Evolutionary conservation across 441 rosid genomes (phyloP), one percentile per base, ranked within the genome.

Genomic region (Arabidopsis hybrid): DNA sequence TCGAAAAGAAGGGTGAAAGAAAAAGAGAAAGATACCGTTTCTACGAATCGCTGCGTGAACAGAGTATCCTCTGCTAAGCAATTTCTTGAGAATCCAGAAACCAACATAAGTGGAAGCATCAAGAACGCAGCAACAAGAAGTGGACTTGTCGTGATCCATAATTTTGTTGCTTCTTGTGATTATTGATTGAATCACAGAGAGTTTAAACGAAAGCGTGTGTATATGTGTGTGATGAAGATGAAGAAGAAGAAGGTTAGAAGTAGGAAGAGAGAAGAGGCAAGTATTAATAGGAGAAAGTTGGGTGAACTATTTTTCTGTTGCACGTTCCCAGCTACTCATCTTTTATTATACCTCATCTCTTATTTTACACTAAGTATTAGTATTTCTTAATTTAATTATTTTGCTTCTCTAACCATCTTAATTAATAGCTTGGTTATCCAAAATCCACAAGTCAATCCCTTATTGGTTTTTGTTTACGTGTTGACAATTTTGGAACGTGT

Each of bases 71-170:
- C 69, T 85, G 43, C 73, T 71, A 59, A 92, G 77, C 29, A 90
- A 63, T 26, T 90, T 85, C 74, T 90, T 88, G 78, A 90, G 86
- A 81, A 92, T 82, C 93, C 93, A 89, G 74, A 83, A 92, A 58
- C 97, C 96, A 47, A 89, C 88, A 68, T 88, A 90, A 60, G 88
- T 86, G n/a, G 97, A 90, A 9, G 97, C 96, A 79, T 90, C 97
- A 39, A 90, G 93, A 79, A 89, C 93, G 51, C 97, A 92, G 65
- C 88, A 88, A 6, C 79, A 75, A 62, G 70, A 69, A 60, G 84
- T 8, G 4, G 86, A 78, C 53, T 79, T 76, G n/a, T 70, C 74
- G 5, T 79, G 87, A 70, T 81, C 88, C 88, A 81, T 85, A 43
- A n/a, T 4, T 42, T 34, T 59, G 46, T 42, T 17, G 6, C 7